Base-by-base conservation (phyloP, 148 eudicot species). In the Pharnaceum exiguum region DNA sequence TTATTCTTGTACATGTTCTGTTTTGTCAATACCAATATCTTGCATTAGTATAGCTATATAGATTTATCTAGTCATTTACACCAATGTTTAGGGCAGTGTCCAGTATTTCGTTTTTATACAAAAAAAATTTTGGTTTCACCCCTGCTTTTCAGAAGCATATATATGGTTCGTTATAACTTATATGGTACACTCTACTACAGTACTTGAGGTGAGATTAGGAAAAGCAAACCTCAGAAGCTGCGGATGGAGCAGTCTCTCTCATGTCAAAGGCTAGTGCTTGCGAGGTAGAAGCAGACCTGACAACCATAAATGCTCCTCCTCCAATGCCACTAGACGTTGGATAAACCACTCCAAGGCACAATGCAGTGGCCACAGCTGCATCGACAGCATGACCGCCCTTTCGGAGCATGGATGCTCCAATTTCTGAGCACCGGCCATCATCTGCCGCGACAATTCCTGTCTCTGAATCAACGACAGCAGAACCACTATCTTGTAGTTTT, bases 1-100 rank as follows among this genome's bases (percentile, higher is more conserved):
- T 69, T 66, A 45, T 64, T 52, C 17, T 42, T 74, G 31, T 82
- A 82, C 88, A 82, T 82, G 75, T 74, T 61, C 88, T 82, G 75
- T 63, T 47, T 49, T 17, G n/a, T n/a, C n/a, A n/a, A n/a, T n/a
- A n/a, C n/a, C n/a, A n/a, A n/a, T n/a, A n/a, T n/a, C n/a, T n/a
- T n/a, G n/a, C n/a, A n/a, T n/a, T n/a, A n/a, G n/a, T n/a, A n/a
- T n/a, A n/a, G n/a, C n/a, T n/a, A n/a, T n/a, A n/a, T n/a, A n/a
- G n/a, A n/a, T n/a, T n/a, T n/a, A n/a, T n/a, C n/a, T n/a, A n/a
- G n/a, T n/a, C n/a, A n/a, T n/a, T n/a, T n/a, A n/a, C n/a, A n/a
- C n/a, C n/a, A n/a, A n/a, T n/a, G n/a, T n/a, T n/a, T n/a, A n/a
- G n/a, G n/a, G n/a, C n/a, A n/a, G n/a, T n/a, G n/a, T n/a, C n/a